Conservation (phyloP, 2,329 filamentous ascomycete genomes). For the Fusarium coffeatum region DNA sequence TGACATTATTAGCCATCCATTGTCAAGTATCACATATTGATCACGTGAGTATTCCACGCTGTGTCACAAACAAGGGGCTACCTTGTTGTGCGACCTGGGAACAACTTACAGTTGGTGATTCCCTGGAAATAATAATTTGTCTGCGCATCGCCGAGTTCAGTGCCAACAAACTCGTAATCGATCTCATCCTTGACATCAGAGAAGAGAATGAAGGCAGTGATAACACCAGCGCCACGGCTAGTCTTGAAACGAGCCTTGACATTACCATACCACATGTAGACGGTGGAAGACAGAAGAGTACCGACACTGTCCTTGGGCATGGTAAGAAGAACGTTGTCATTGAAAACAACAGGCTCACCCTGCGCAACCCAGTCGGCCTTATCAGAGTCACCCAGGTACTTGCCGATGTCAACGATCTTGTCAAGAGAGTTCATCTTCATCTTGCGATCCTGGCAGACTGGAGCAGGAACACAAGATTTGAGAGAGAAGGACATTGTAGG, state of each 20-base stretch:
- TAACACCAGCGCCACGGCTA: conserved; percentile 84
- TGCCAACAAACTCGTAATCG: conserved; percentile 94
- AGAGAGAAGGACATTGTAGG: conserved; percentile 84
- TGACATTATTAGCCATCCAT: conserved; percentile 19
- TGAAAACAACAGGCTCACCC: conserved; percentile 76
- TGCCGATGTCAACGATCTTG: conserved; percentile 73
- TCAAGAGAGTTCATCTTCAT: conserved; percentile 81
- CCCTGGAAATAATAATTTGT: conserved; percentile 99
- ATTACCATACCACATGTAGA: conserved; percentile 98
- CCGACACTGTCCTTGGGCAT: conserved; percentile 89
- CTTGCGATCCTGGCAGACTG: conserved; percentile 79
- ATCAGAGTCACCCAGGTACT: conserved; percentile 87
- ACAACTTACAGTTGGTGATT: conserved; percentile 82
- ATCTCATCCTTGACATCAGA: conserved; percentile 98
- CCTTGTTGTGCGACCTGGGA: conserved; percentile 1
- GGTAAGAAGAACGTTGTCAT: conserved; percentile 82
- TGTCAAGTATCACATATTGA: background rate
- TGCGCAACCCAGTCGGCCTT: conserved; percentile 89
- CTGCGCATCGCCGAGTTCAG: conserved; percentile 80
- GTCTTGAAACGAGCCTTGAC: conserved; percentile 88
- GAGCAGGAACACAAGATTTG: conserved; percentile 85
- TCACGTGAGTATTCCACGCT: conserved; percentile 22
- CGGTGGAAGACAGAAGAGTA: conserved; percentile 83
- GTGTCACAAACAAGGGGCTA: conserved; percentile 11
- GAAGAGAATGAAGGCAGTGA: conserved; percentile 97